Conservation (phyloP, 306 rosid genomes). For the Quercus aquifolioides region DNA sequence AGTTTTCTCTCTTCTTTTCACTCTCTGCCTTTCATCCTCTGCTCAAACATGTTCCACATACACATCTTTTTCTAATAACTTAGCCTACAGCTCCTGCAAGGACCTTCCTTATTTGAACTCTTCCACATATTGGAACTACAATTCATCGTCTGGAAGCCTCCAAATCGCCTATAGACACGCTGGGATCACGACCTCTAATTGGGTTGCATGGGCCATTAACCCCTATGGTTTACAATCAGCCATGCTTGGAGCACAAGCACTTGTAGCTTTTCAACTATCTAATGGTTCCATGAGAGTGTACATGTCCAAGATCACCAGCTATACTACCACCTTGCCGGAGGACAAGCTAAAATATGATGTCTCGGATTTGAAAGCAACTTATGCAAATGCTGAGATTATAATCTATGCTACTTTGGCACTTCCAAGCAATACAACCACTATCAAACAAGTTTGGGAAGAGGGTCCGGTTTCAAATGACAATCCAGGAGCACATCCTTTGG, state of each 20-base stretch:
- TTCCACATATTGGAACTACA: conserved; percentile 58
- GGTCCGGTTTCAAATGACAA: conserved; percentile 38
- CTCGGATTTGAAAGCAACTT: conserved; percentile 17
- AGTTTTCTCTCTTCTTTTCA: conserved; percentile 18
- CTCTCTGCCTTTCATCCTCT: conserved; percentile 26
- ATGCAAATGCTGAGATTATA: conserved; percentile 30
- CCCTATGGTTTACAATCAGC: not conserved
- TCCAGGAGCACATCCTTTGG: not conserved
- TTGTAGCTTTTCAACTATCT: conserved; percentile 43
- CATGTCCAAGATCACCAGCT: conserved; percentile 12
- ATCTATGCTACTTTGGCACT: conserved; percentile 48
- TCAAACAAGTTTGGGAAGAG: conserved; percentile 70
- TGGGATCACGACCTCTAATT: conserved; percentile 30
- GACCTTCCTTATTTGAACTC: conserved; percentile 50
- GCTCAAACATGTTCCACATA: conserved; percentile 46
- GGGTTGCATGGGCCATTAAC: conserved; percentile 82
- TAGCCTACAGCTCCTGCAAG: conserved; percentile 25
- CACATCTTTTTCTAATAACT: conserved; percentile 24
- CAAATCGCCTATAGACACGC: conserved; percentile 54
- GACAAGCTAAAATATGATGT: conserved; percentile 23
- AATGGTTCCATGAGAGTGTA: conserved; percentile 16
- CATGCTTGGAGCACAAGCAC: conserved; percentile 59
- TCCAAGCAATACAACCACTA: conserved; percentile 14
- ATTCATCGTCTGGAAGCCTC: conserved; percentile 32
- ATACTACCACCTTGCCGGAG: not conserved